Base-by-base conservation (phyloP, 371 early-diverging fungal genomes). In the Capillidium heterosporum region DNA sequence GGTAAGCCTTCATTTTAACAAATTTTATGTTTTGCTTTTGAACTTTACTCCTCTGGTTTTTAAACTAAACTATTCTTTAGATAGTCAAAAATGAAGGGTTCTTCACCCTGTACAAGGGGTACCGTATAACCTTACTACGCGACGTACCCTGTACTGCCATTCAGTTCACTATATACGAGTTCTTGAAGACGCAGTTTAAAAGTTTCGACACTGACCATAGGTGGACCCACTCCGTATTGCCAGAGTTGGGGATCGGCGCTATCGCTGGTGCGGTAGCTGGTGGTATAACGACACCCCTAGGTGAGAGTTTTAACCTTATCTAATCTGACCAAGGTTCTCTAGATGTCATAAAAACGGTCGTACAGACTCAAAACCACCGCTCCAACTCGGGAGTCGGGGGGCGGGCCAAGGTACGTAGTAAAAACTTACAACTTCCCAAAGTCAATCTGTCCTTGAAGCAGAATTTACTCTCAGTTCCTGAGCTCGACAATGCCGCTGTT, bases 61-160 rank as follows among this genome's bases (percentile, higher is more conserved):
- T 1, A 7, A 13, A 57, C 3, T 32, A 32, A 15, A 27, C 28
- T 32, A 26, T 3, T 47, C 31, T 26, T 1, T 53, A 78, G 81
- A 78, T 83, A 65, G 66, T 76, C 21, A 74, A 77, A 60, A 69
- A 75, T 40, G 80, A 80, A 59, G 83, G 83, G 5, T 62, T 66
- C 17, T 66, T 72, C 24, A 78, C 81, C 1, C 59, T 83, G 39
- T 83, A 77, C 65, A 76, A 78, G 56, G 83, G 83, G 32, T 81
- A 79, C 50, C 67, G 64, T 57, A 80, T 81, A 17, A 81, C 81
- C 0, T 70, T 83, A 48, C 58, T 81, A 51, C 68, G 83, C 44
- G 83, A 83, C 59, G 81, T 81, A 7, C 83, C 83, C 21, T 83
- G 82, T 54, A 79, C 81, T 1, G 81, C 81, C 4, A 60, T 83